Conservation (phyloP, 208 protist genomes). For the Blastocrithidia nonstop region DNA sequence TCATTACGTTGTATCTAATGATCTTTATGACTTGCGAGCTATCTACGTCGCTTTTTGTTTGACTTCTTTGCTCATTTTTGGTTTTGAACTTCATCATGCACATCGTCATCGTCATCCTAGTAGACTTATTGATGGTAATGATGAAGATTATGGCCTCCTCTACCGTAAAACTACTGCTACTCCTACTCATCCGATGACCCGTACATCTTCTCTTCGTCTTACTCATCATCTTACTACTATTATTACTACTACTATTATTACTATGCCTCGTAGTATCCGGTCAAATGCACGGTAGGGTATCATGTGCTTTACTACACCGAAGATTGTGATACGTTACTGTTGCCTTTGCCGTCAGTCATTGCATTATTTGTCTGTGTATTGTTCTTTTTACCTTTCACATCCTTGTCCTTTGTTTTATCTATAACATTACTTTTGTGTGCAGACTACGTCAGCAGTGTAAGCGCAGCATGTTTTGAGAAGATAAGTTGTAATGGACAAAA, state of each 20-base stretch:
- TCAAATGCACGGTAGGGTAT: constrained; percentile 52
- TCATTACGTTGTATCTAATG: too few relatives aligned
- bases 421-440: too few relatives aligned
- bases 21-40: too few relatives aligned
- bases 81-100: too few relatives aligned
- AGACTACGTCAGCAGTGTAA: constrained; percentile 27
- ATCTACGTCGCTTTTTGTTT: too few relatives aligned
- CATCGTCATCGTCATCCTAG: too few relatives aligned
- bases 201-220: constrained; percentile 9
- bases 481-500: constrained; percentile 55
- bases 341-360: too few relatives aligned
- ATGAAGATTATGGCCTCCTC: background rate
- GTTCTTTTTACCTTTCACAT: too few relatives aligned
- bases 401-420: too few relatives aligned
- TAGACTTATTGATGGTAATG: too few relatives aligned
- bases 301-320: background rate
- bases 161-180: background rate
- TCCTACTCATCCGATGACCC: constrained; percentile 1
- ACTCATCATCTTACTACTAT: constrained; percentile 8
- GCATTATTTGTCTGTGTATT: too few relatives aligned
- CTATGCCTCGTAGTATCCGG: constrained; percentile 56
- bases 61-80: too few relatives aligned
- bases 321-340: background rate
- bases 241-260: constrained; percentile 23
- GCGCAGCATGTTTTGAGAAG: constrained; percentile 41